A percentile compares a stretch with the other conserved stretches of the same genome.
Conservation (phyloP, 1,284 basidiomycete genomes). For the Ustilago vetiveriae region DNA sequence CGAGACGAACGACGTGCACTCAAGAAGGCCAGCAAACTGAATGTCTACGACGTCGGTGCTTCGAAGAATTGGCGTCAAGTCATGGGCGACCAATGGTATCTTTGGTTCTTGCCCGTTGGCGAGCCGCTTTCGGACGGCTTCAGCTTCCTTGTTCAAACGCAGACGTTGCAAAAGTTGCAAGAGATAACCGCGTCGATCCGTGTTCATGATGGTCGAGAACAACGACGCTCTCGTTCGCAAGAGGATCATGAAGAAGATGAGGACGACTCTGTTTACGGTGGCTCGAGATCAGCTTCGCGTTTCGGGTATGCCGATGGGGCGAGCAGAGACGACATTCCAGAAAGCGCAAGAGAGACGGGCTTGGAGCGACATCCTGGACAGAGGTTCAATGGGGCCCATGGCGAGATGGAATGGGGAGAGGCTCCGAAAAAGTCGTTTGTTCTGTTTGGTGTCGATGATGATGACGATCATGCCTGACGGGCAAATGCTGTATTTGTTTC, state of each 20-base stretch:
- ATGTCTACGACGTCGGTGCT: conserved; percentile 60
- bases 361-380: conserved; percentile 26
- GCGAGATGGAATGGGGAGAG: conserved; percentile 54
- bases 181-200: conserved; percentile 42
- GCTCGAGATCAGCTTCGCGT: conserved; percentile 3
- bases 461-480: conserved; percentile 17
- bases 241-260: conserved; percentile 11
- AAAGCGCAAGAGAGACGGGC: conserved; percentile 3
- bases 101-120: conserved; percentile 59
- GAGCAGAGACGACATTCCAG: neutral
- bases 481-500: no score
- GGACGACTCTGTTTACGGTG: conserved; percentile 36
- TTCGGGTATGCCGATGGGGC: conserved; percentile 18
- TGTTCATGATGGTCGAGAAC: conserved; percentile 4
- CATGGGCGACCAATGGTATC: conserved; percentile 49
- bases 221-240: neutral
- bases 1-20: conserved; percentile 49
- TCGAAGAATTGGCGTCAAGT: conserved; percentile 50
- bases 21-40: conserved; percentile 53
- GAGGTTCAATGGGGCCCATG: conserved; percentile 43
- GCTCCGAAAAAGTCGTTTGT: conserved; percentile 48
- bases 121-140: conserved; percentile 47
- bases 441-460: conserved; percentile 47
- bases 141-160: conserved; percentile 35
- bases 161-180: conserved; percentile 43